Base-by-base conservation (phyloP, 345 rosid species). In the Rhizophora apiculata region DNA sequence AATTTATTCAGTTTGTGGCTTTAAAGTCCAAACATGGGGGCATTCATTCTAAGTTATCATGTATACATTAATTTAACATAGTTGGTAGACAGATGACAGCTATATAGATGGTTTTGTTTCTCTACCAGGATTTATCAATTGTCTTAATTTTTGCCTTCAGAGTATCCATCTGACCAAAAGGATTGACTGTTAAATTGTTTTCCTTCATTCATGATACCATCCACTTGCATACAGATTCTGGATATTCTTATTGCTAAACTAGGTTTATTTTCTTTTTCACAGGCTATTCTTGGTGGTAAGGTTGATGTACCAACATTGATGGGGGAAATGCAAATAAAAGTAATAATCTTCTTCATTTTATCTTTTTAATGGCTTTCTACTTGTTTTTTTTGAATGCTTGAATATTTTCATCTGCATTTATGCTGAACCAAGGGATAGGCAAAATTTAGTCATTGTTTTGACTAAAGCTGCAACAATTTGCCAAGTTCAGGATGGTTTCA, bases 281-380 rank as follows among this genome's bases (percentile, higher is more conserved):
- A 94, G 97, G 98, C 97, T 62, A 87, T 91, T 81, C 87, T 94
- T 56, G 98, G 97, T 32, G 97, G 92, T 73, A 81, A 80, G 69
- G 79, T 91, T 77, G 89, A 85, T 72, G 96, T 94, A 76, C 95
- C 98, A 22, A 91, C 97, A 60, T 76, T 94, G 68, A 79, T 85
- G 1, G 96, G 96, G 78, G 85, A 77, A 72, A 79, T 61, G 43
- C 83, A 82, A 80, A 79, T 91, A 67, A 79, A 91, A 63, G 98
- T 93, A 83, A 77, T 77, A 57, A 24, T 49, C 65, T 49, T 62
- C 67, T 39, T 46, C n/a, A 36, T 8, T 16, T 63, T 16, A 39
- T 54, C 21, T 57, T 67, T 51, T 21, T 70, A 37, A 34, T 71
- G 22, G 32, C 39, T 65, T 39, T 30, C 5, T 2, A 3, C 36